A percentile compares a stretch with the other conserved stretches of the same genome.
Conservation (phyloP, 345 rosid genomes). For the Euphorbia pulcherrima region DNA sequence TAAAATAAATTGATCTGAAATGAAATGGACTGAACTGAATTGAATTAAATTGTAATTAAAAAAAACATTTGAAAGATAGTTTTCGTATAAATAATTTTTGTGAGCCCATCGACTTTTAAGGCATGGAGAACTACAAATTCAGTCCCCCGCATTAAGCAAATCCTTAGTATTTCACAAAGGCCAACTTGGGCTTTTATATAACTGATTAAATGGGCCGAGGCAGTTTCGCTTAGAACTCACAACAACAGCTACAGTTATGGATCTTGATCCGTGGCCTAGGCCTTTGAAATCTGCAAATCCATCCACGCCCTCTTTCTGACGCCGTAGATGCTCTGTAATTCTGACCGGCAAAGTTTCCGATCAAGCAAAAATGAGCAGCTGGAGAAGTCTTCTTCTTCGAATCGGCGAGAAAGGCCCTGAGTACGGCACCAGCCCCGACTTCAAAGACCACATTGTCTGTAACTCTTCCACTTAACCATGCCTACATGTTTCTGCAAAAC, state of each 20-base stretch:
- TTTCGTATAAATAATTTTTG: too few relatives aligned
- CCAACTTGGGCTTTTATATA: not conserved
- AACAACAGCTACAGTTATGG: not conserved
- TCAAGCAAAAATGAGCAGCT: constrained; percentile 49
- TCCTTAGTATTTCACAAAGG: not conserved
- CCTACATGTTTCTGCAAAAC: not conserved
- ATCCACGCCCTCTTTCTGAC: not conserved
- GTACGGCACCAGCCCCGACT: constrained; percentile 63
- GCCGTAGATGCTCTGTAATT: not conserved
- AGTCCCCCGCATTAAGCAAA: too few relatives aligned
- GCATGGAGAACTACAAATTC: too few relatives aligned
- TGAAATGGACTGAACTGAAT: too few relatives aligned
- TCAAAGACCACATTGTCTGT: constrained; percentile 78
- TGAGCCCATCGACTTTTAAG: too few relatives aligned
- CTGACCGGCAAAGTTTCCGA: not conserved
- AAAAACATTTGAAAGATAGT: too few relatives aligned
- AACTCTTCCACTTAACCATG: not conserved
- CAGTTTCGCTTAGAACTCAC: too few relatives aligned
- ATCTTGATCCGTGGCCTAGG: not conserved
- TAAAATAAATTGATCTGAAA: too few relatives aligned
- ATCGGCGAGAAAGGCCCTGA: constrained; percentile 86
- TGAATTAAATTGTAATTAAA: too few relatives aligned
- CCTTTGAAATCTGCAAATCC: not conserved
- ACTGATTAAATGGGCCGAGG: not conserved
- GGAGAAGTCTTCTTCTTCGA: constrained; percentile 81